Evolutionary conservation across 352 stramenopile genomes (phyloP), one percentile per base, ranked within the genome.

Genomic region (Globisporangium viniferum): DNA sequence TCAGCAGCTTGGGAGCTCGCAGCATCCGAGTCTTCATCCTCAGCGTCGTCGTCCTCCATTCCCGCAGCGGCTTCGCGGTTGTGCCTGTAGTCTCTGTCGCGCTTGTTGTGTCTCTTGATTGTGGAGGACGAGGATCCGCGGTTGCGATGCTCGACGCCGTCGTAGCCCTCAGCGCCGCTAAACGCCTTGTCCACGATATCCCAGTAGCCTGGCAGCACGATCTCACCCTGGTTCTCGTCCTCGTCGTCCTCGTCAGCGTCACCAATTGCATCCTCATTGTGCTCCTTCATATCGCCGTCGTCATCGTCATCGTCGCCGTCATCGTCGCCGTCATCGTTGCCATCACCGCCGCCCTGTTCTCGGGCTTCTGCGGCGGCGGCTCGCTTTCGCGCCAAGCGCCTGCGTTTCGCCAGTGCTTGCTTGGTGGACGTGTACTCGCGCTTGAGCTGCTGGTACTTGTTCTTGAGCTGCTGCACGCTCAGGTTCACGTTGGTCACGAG

Each of bases 371-470:
- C 14, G 41, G 15, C 15, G 39, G 12, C 12, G 12, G 39, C 39
- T 46, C 15, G 41, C 41, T 9, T 48, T 20, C 15, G 14, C 41
- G n/a, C 41, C 2, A 48, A 5, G 14, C 14, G 27, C 24, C 33
- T 39, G 14, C 54, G 54, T 18, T 59, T 59, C 54, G 18, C 27
- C 44, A 68, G 53, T 18, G 31, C 49, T 5, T 46, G 24, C 24
- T 53, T 59, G 8, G 62, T 62, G 15, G 44, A n/a, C 12, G 60
- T n/a, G 62, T 62, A 68, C 62, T 68, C 62, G 53, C 62, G 62
- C 62, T 68, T 68, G 53, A 68, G 62, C 62, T 68, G 62, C 35
- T 68, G 62, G 53, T 62, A 68, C 53, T 68, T 68, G 62, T 68
- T 68, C 62, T 68, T 68, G 62, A 68, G 62, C 51, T 61, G 51